Conservation (phyloP, 2,329 filamentous ascomycete species). For the Rachicladosporium sp. region DNA sequence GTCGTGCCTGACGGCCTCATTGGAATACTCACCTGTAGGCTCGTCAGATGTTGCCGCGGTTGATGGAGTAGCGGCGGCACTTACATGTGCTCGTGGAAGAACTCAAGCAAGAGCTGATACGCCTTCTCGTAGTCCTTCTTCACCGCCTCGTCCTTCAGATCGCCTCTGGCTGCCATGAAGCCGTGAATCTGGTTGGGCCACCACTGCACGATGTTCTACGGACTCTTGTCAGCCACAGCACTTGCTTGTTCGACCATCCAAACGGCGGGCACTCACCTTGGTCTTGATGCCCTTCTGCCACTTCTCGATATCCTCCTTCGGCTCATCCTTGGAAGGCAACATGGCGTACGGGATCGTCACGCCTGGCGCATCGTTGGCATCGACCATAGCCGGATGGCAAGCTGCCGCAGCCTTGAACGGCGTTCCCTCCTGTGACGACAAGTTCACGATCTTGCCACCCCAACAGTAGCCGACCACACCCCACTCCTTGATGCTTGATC, state of each 20-base stretch:
- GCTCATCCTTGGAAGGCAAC: conserved; percentile 46
- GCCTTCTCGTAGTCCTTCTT: conserved; percentile 39
- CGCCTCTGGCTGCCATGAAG: conserved; percentile 24
- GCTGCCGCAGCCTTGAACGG: conserved; percentile 46
- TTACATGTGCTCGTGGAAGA: conserved; percentile 43
- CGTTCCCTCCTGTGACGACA: conserved; percentile 39
- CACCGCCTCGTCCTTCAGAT: conserved; percentile 36
- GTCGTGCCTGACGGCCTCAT: too few relatives aligned
- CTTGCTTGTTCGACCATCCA: too few relatives aligned
- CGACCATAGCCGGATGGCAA: conserved; percentile 49
- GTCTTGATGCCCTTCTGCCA: conserved; percentile 36
- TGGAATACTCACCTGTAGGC: too few relatives aligned
- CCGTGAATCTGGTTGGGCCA: conserved; percentile 35
- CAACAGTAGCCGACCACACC: conserved; percentile 51
- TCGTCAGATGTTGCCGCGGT: conserved; percentile 2
- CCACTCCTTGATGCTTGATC: conserved; percentile 40
- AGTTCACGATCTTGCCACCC: conserved; percentile 42
- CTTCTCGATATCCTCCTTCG: conserved; percentile 37
- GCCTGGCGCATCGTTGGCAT: conserved; percentile 42
- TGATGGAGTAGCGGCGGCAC: conserved; percentile 7
- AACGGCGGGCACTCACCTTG: not conserved
- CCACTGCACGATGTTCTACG: conserved; percentile 32
- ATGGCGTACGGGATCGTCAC: conserved; percentile 46
- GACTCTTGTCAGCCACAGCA: conserved; percentile 15
- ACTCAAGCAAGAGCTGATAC: conserved; percentile 37